Evolutionary conservation across 495 filamentous ascomycete species (phyloP).

Genomic region (Darksidea phi): DNA sequence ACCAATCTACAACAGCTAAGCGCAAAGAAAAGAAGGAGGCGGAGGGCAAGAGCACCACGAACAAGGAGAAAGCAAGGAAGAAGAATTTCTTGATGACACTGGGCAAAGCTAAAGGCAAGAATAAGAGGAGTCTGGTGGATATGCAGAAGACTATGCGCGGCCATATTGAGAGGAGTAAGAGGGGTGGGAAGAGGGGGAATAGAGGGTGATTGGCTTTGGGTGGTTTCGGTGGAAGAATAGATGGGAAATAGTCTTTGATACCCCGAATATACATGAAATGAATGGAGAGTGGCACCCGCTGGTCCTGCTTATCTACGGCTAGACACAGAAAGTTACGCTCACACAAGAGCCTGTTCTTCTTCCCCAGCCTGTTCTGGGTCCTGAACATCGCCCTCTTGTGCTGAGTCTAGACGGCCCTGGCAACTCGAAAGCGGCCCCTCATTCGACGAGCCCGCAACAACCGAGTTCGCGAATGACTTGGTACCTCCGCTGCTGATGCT

Average conservation of each 20-base stretch:
- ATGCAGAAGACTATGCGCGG: slow-evolving; percentile 73
- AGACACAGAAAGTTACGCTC: too few relatives aligned
- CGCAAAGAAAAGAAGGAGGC: slow-evolving; percentile 79
- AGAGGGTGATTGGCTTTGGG: not conserved
- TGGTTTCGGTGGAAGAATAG: not conserved
- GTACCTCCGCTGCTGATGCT: too few relatives aligned
- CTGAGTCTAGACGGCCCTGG: too few relatives aligned
- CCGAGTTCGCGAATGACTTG: too few relatives aligned
- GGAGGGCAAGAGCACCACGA: slow-evolving; percentile 91
- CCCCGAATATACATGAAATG: not conserved
- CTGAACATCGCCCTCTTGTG: too few relatives aligned
- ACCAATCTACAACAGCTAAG: slow-evolving; percentile 77
- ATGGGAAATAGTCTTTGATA: not conserved
- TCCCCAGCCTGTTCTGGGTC: too few relatives aligned
- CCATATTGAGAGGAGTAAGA: slow-evolving; percentile 80
- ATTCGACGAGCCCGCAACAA: too few relatives aligned
- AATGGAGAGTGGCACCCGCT: too few relatives aligned
- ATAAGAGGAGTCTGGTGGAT: slow-evolving; percentile 86
- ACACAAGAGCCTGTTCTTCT: too few relatives aligned
- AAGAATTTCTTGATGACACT: slow-evolving; percentile 99
- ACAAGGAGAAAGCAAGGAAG: slow-evolving; percentile 91
- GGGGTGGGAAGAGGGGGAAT: slow-evolving; percentile 80
- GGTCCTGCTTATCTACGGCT: too few relatives aligned
- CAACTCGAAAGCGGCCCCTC: too few relatives aligned
- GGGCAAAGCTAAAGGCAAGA: slow-evolving; percentile 88